Base-by-base conservation (phyloP, 176 grass and related monocot genomes). In the Rhynchospora pubera region DNA sequence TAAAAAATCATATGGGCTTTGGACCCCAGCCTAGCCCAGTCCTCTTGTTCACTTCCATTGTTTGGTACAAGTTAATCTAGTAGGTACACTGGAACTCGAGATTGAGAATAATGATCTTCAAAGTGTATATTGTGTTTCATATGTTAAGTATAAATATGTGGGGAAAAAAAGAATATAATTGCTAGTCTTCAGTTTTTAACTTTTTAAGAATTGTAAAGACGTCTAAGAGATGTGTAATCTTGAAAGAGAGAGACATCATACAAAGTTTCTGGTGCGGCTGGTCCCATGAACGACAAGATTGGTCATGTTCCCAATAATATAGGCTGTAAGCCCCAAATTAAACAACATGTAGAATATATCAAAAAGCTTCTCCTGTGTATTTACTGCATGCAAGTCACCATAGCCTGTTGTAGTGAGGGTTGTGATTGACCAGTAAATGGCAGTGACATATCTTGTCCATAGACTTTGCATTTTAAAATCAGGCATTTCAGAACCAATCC, bases 221-320 rank as follows among this genome's bases (percentile, higher is more conserved):
- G 13, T 74, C 46, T 26, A 13, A 24, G 5, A 51, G 44, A 48
- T n/a, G n/a, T 71, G 46, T 51, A 58, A 51, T 51, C 11, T 39
- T 39, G 68, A 50, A 9, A 48, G 39, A 44, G 7, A 45, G 66
- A 48, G 67, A 28, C 26, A 28, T 28, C 94, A 9, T 97, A 93
- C 94, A 64, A 93, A 97, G 57, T 91, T 93, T 65, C 86, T 93
- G 71, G 94, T 97, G 43, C 91, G 89, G 86, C 91, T 85, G 55
- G 87, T 91, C 82, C 89, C 91, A 63, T 97, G 86, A 7, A 97
- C 94, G 63, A 97, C 87, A 77, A 97, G 87, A 66, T 97, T 97
- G 62, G 91, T 97, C 94, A 97, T 97, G 84, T 97, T 97, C 55
- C 91, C 94, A 24, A 93, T 97, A 75, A 97, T 84, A 81, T 93